A percentile compares a stretch with the other conserved stretches of the same genome.
Conservation (phyloP, 1,139 yeast species). For the Candida tunisiensis region DNA sequence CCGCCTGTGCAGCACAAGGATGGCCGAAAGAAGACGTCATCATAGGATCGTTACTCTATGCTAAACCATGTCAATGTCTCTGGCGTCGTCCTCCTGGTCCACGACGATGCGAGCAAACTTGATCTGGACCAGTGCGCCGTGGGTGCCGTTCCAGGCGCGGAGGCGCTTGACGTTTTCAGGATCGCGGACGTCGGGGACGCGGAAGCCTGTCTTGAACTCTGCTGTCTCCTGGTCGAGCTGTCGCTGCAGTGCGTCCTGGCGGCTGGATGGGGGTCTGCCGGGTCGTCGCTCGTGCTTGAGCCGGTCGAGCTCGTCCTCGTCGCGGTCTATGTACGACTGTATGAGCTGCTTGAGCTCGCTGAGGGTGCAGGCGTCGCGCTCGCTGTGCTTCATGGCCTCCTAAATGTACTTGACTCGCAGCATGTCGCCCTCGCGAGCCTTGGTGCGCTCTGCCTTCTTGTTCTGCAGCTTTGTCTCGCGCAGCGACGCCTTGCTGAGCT, state of each 20-base stretch:
- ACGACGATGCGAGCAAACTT: conserved; percentile 22
- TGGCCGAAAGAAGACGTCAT: background rate
- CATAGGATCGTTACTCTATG: background rate
- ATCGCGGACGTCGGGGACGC: conserved; percentile 57
- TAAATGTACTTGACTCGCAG: conserved; percentile 47
- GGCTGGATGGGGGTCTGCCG: conserved; percentile 68
- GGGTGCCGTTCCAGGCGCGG: conserved; percentile 64
- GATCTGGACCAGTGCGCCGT: conserved; percentile 61
- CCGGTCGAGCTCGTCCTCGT: conserved; percentile 51
- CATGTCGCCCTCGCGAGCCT: conserved; percentile 28
- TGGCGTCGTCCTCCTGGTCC: conserved; percentile 5
- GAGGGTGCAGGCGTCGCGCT: conserved; percentile 27
- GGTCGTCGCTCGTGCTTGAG: conserved; percentile 51
- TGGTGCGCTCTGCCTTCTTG: conserved; percentile 43
- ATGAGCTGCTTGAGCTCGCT: conserved; percentile 47
- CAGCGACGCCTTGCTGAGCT: conserved; percentile 68
- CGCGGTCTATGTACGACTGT: conserved; percentile 39
- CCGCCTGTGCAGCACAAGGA: background rate
- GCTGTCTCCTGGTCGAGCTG: conserved; percentile 42
- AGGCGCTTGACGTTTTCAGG: conserved; percentile 39
- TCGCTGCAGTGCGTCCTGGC: conserved; percentile 51
- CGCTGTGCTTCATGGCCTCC: conserved; percentile 33
- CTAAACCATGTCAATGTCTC: background rate
- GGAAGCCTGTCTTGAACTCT: conserved; percentile 53
- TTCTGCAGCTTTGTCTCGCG: conserved; percentile 55